Conservation (phyloP, 768 basidiomycete genomes). For the Pulveroboletus ravenelii region DNA sequence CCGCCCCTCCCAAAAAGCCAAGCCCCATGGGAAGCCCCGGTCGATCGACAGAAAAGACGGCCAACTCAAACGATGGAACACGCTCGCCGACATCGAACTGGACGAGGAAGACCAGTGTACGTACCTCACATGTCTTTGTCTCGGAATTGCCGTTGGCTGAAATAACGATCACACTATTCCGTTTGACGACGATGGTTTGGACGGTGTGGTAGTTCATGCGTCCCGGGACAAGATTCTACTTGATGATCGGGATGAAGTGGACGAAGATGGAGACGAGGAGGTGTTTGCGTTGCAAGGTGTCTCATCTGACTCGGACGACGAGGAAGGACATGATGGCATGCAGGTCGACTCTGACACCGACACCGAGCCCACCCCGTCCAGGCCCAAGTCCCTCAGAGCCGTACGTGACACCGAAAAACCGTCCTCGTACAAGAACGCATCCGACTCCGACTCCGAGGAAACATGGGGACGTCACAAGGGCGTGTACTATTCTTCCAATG, state of each 20-base stretch:
- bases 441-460: constrained; percentile 43
- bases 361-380: constrained; percentile 4
- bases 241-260: constrained; percentile 49
- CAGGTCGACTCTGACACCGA: constrained; percentile 14
- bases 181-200: background rate
- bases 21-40: constrained; percentile 37
- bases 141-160: background rate
- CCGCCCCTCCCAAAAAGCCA: constrained; percentile 33
- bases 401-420: constrained; percentile 13
- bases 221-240: constrained; percentile 75
- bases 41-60: constrained; percentile 47
- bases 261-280: constrained; percentile 59
- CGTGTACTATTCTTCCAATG: constrained; percentile 86
- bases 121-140: constrained; percentile 22
- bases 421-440: background rate
- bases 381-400: constrained; percentile 10
- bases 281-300: constrained; percentile 72
- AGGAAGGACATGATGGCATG: constrained; percentile 18
- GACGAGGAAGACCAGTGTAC: constrained; percentile 79
- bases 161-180: background rate
- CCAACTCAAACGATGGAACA: constrained; percentile 65
- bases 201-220: constrained; percentile 51
- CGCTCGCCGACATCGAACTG: constrained; percentile 59
- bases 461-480: constrained; percentile 79
- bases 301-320: constrained; percentile 25